Base-by-base conservation (phyloP, 352 stramenopile species). In the Pythium sukuiense region DNA sequence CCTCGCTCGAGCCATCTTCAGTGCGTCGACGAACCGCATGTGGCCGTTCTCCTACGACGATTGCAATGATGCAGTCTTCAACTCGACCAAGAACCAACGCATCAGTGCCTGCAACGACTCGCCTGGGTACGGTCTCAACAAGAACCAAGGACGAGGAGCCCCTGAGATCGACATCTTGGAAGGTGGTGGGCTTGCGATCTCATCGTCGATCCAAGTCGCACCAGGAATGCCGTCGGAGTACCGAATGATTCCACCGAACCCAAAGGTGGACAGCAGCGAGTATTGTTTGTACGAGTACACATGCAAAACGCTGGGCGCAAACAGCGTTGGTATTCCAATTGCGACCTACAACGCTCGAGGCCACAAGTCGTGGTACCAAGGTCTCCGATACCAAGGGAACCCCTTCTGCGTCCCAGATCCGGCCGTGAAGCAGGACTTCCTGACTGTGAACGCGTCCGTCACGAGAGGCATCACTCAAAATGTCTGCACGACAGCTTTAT, bases 51-150 rank as follows among this genome's bases (percentile, higher is more conserved):
- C 39, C 13, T 48, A 48, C 39, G 39, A 48, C 39, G 39, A 48
- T 7, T 48, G 39, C 39, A n/a, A 24, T 8, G 39, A 48, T 2
- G 39, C 1, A 0, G 39, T 48, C 2, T 73, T 99, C 24, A 61
- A 72, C 27, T 48, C 74, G 0, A 50, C 43, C 12, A 35, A 24
- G 26, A 85, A 69, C 46, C 81, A 89, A 49, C 56, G 76, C 1
- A 87, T 89, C 48, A 85, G 65, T 27, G 96, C 87, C 16, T 99
- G 96, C 68, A 92, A 98, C 69, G 62, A 69, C 5, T 81, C 77
- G 52, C 93, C 96, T 58, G 94, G 97, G 50, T 97, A 87, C 71
- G 93, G 93, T 11, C 73, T 99, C 53, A 87, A 98, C 78, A 55
- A 79, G 0, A 79, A 85, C 39, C 58, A 57, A 26, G 58, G 46